These are phyloP conservation scores for Tuber indicum DNA, from an alignment of 495 filamentous ascomycete genomes.

Conservation along the genomic window DNA sequence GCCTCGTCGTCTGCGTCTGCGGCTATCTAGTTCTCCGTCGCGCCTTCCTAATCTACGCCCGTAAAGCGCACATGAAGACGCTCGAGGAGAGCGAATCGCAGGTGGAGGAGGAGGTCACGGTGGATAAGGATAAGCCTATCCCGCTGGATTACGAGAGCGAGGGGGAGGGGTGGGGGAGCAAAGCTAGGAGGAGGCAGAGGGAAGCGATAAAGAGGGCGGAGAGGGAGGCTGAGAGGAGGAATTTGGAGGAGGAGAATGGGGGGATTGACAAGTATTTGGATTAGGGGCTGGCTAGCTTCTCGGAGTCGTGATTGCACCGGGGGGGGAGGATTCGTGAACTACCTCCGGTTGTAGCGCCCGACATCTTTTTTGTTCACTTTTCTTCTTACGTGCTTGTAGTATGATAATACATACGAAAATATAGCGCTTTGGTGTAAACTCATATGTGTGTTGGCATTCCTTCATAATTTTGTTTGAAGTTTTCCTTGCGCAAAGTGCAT, in stretches of 20 bases:
- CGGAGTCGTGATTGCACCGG: no score
- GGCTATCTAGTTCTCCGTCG: slow-evolving; percentile 29
- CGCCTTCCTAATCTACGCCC: slow-evolving; percentile 25
- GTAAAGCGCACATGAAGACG: slow-evolving; percentile 17
- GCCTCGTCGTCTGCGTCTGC: slow-evolving; percentile 29
- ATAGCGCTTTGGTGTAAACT: no score
- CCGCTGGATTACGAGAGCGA: slow-evolving; percentile 14
- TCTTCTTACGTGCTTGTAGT: no score
- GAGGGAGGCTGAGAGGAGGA: slow-evolving; percentile 30
- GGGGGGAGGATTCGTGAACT: no score
- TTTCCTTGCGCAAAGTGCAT: no score
- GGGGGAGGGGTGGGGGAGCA: slow-evolving; percentile 20
- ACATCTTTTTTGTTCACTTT: no score
- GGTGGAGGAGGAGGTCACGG: slow-evolving; percentile 17
- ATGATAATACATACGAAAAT: no score
- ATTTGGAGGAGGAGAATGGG: slow-evolving; percentile 3
- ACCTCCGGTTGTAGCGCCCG: no score
- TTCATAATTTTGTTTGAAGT: no score
- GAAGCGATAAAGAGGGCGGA: slow-evolving; percentile 10
- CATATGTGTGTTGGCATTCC: no score
- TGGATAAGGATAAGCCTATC: slow-evolving; percentile 3
- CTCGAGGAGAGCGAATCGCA: slow-evolving; percentile 9
- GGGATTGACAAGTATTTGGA: slow-evolving; percentile 37
- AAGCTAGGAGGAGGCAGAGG: slow-evolving; percentile 11
- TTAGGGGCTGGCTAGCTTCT: background rate